Conservation (phyloP, 75 land plant genomes). For the Picea sitchensis region DNA sequence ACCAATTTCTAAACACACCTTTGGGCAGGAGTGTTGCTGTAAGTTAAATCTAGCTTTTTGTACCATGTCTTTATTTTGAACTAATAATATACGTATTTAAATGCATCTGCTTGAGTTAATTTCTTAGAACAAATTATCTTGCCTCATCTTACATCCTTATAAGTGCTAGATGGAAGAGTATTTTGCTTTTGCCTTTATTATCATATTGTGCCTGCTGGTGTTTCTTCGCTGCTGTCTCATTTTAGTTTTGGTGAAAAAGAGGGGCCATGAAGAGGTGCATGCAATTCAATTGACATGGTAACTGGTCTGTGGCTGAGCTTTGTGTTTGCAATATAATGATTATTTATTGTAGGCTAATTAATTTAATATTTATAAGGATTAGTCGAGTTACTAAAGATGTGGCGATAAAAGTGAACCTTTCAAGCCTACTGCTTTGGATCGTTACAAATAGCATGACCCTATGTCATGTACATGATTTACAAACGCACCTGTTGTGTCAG, state of each 20-base stretch:
- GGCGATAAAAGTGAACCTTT: not conserved
- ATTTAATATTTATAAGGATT: not conserved
- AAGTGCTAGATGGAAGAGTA: too few relatives aligned
- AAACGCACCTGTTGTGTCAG: too few relatives aligned
- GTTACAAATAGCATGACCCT: not conserved
- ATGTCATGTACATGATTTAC: too few relatives aligned
- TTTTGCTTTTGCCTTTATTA: not conserved
- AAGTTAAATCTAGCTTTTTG: slow-evolving; percentile 21
- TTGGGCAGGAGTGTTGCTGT: slow-evolving; percentile 72
- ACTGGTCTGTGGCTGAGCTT: not conserved
- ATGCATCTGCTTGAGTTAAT: too few relatives aligned
- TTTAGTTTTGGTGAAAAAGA: not conserved
- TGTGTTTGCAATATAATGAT: not conserved
- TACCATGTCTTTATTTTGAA: too few relatives aligned
- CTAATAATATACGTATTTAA: too few relatives aligned
- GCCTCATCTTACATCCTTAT: too few relatives aligned
- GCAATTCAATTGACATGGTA: not conserved
- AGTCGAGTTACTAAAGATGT: not conserved
- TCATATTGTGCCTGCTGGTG: not conserved
- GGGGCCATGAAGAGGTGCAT: not conserved
- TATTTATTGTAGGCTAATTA: not conserved
- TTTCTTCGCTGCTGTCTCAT: not conserved
- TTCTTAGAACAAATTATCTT: too few relatives aligned
- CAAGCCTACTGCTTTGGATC: not conserved
- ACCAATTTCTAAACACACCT: slow-evolving; percentile 66